Evolutionary conservation across 805 yeast genomes (phyloP), one percentile per base, ranked within the genome.

Genomic region (Yarrowia bubula): DNA sequence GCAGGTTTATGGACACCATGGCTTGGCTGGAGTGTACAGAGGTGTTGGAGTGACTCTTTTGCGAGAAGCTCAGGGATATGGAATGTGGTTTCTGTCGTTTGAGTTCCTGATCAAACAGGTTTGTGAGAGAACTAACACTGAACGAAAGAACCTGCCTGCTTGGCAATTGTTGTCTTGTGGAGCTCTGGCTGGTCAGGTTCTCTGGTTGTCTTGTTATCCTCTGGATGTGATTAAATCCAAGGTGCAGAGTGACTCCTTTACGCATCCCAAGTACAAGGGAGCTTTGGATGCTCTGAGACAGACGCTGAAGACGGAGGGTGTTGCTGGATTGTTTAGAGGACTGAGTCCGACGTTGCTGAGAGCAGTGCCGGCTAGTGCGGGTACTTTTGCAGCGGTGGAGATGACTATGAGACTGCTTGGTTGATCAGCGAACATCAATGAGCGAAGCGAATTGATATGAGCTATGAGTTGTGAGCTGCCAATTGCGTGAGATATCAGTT

Each of bases 341-440:
- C 73, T 80, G 14, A 73, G 77, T 11, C 83, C 87, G 58, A 86
- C 90, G 0, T 69, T 84, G 8, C 64, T 83, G 11, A 74, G 90
- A 62, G 90, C 87, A 65, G 74, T 81, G 14, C 90, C 87, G 69
- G 89, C 90, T 0, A 86, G 87, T 66, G 90, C 92, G 0, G 89
- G 89, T 14, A 88, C 93, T 0, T 88, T 88, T 78, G 89, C 92
- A 2, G 84, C 88, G 13, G 92, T 88, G 2, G 93, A 88, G 71
- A 76, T 84, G 65, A 86, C 90, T 0, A 74, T 88, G 67, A 75
- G 93, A 60, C 68, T 76, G 15, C 64, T 76, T 39, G 76, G 74
- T 5, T 75, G n/a, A n/a, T n/a, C n/a, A 66, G 57, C 10, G n/a
- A n/a, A n/a, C n/a, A n/a, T n/a, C 38, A 35, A 35, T 6, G 38